Conservation (phyloP, 768 basidiomycete species). For the Tricholoma furcatifolium region DNA sequence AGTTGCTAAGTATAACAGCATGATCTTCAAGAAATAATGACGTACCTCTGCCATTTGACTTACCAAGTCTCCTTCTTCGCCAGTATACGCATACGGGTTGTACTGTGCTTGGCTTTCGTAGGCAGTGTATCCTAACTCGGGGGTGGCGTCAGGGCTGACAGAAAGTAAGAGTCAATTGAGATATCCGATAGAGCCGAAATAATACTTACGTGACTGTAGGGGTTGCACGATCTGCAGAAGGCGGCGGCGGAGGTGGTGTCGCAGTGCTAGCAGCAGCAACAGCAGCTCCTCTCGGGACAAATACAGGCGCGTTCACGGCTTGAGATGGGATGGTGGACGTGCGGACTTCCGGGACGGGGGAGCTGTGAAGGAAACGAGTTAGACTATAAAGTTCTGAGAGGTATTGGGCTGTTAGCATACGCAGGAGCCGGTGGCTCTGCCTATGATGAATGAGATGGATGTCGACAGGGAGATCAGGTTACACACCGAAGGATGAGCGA, state of each 20-base stretch:
- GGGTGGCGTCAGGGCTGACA: slow-evolving; percentile 17
- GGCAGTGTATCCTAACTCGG: slow-evolving; percentile 19
- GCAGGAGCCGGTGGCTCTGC: slow-evolving; percentile 22
- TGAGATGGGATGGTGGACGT: slow-evolving; percentile 48
- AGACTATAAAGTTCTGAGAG: not conserved
- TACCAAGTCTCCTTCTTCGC: slow-evolving; percentile 23
- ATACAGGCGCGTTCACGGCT: slow-evolving; percentile 82
- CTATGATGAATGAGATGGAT: slow-evolving; percentile 11
- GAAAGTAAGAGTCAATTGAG: not conserved
- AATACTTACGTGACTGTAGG: slow-evolving; percentile 20
- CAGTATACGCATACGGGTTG: slow-evolving; percentile 24
- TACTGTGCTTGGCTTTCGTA: slow-evolving; percentile 21
- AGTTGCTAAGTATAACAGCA: not conserved
- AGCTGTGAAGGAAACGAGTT: slow-evolving; percentile 4
- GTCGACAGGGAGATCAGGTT: not conserved
- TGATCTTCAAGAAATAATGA: not conserved
- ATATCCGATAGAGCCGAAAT: not conserved
- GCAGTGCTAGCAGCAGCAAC: slow-evolving; percentile 24
- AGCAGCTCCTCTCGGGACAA: slow-evolving; percentile 81
- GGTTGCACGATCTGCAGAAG: slow-evolving; percentile 23
- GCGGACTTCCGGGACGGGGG: slow-evolving; percentile 23
- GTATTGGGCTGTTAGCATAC: slow-evolving; percentile 25
- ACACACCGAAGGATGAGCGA: slow-evolving; percentile 74
- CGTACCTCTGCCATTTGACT: slow-evolving; percentile 34
- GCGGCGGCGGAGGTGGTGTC: slow-evolving; percentile 26